Percentiles rank a stretch among this genome's conserved stretches.
phyloP scores from a whole-genome alignment of 208 protist genomes.

The Leishmania lainsoni region DNA sequence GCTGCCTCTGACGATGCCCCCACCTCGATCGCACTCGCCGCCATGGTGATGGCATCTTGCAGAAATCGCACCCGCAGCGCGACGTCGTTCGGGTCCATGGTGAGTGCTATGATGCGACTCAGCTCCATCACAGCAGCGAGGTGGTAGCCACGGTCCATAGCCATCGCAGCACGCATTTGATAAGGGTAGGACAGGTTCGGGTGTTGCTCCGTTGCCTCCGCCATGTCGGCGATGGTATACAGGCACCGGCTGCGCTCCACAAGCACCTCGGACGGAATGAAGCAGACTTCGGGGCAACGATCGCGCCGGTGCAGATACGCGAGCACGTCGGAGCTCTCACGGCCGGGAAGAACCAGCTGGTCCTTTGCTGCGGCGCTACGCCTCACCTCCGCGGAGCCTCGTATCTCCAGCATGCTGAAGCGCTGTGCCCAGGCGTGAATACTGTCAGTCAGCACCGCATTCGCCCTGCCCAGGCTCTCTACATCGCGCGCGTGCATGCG shows the following conservation, averaged over 20 bases:
- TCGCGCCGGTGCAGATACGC: slow-evolving; percentile 29
- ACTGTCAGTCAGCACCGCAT: slow-evolving; percentile 24
- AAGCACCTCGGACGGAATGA: slow-evolving; percentile 34
- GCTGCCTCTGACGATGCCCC: background rate
- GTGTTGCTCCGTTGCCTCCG: slow-evolving; percentile 33
- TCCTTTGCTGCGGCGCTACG: background rate
- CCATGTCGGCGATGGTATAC: slow-evolving; percentile 24
- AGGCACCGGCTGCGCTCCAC: slow-evolving; percentile 37
- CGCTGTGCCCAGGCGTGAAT: slow-evolving; percentile 31
- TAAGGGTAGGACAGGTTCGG: slow-evolving; percentile 43
- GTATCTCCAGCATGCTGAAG: slow-evolving; percentile 18
- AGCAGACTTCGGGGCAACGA: slow-evolving; percentile 32
- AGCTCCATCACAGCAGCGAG: slow-evolving; percentile 42
- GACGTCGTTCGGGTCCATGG: slow-evolving; percentile 37
- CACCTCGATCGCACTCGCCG: slow-evolving; percentile 4
- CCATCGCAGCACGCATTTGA: slow-evolving; percentile 46
- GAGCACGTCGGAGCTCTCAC: background rate
- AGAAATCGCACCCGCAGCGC: slow-evolving; percentile 42
- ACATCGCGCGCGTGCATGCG: slow-evolving; percentile 25
- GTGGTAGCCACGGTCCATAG: slow-evolving; percentile 49
- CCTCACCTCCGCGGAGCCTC: background rate
- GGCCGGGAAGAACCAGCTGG: background rate
- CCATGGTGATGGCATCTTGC: slow-evolving; percentile 26
- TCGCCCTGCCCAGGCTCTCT: slow-evolving; percentile 8
- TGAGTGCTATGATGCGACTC: slow-evolving; percentile 30